Percentiles rank a stretch among this genome's conserved stretches.
Evolutionary conservation across 176 grass and related monocot genomes (phyloP).

Genomic region (Typha latifolia): DNA sequence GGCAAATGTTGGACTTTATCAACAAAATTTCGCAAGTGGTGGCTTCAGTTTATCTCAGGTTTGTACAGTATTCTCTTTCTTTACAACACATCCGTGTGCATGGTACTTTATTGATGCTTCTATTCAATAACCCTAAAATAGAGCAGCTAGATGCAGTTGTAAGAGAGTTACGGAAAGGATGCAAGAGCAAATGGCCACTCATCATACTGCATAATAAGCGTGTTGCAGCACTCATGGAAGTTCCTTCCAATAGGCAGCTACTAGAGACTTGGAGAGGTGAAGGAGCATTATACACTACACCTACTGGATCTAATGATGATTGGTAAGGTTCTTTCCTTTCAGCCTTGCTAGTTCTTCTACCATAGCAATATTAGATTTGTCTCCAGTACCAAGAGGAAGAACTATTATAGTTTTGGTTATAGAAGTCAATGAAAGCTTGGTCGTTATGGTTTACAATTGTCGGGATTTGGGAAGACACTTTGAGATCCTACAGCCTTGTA

Average conservation of each 20-base stretch:
- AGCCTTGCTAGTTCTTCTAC: background rate
- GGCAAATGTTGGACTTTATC: constrained; percentile 87
- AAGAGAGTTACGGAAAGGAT: constrained; percentile 42
- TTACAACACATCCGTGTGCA: background rate
- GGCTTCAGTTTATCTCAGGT: constrained; percentile 86
- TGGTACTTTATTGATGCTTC: constrained; percentile 15
- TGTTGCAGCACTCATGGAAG: constrained; percentile 50
- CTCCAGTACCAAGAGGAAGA: background rate
- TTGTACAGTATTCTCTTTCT: constrained; percentile 15
- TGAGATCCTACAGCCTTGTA: too few relatives aligned
- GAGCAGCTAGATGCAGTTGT: constrained; percentile 83
- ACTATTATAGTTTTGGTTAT: constrained; percentile 6
- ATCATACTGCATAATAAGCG: constrained; percentile 70
- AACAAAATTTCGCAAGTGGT: constrained; percentile 85
- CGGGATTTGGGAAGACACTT: background rate
- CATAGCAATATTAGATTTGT: background rate
- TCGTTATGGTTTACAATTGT: background rate
- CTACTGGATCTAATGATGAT: constrained; percentile 89
- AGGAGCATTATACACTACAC: constrained; percentile 62
- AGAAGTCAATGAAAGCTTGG: background rate
- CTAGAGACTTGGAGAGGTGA: constrained; percentile 70
- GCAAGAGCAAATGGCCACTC: constrained; percentile 69
- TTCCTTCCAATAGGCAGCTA: constrained; percentile 56
- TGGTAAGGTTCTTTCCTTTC: constrained; percentile 41
- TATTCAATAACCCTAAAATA: constrained; percentile 38